Evolutionary conservation across 1,284 basidiomycete genomes (phyloP).

Genomic region (Vanrija humicola): DNA sequence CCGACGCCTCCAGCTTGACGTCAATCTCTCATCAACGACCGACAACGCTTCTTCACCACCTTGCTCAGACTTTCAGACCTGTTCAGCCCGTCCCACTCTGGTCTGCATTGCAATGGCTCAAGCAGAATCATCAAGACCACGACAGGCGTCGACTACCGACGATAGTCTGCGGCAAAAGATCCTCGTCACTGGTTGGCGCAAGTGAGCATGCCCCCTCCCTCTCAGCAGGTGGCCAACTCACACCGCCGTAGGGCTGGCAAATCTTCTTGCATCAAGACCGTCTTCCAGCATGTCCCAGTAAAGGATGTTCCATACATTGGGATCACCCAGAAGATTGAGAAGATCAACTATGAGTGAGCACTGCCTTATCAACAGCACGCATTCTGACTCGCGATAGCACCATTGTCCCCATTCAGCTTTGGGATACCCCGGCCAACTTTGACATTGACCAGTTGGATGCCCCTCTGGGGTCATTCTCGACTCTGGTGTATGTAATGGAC

Average conservation of each 20-base stretch:
- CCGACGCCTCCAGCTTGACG: background rate
- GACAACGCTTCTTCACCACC: background rate
- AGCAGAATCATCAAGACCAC: background rate
- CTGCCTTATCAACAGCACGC: background rate
- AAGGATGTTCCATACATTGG: slow-evolving; percentile 92
- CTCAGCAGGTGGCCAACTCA: background rate
- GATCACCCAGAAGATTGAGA: slow-evolving; percentile 71
- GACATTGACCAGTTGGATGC: slow-evolving; percentile 69
- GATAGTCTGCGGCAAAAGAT: slow-evolving; percentile 54
- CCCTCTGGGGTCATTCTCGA: slow-evolving; percentile 68
- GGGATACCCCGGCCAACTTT: slow-evolving; percentile 87
- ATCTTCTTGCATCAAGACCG: slow-evolving; percentile 83
- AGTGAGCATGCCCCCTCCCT: slow-evolving; percentile 50
- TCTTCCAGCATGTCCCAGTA: slow-evolving; percentile 77
- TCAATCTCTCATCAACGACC: background rate
- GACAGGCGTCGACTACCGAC: background rate
- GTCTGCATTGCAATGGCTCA: no score
- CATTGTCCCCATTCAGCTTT: slow-evolving; percentile 86
- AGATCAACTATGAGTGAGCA: slow-evolving; percentile 75
- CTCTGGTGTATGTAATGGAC: slow-evolving; percentile 92
- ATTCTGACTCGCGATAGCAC: slow-evolving; percentile 56
- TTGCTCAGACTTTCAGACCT: background rate
- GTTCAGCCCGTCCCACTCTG: background rate
- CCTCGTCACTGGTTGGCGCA: slow-evolving; percentile 71
- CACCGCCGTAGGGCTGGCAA: slow-evolving; percentile 70